phyloP scores from a whole-genome alignment of 1,284 basidiomycete genomes.

The Irpex sp. region DNA sequence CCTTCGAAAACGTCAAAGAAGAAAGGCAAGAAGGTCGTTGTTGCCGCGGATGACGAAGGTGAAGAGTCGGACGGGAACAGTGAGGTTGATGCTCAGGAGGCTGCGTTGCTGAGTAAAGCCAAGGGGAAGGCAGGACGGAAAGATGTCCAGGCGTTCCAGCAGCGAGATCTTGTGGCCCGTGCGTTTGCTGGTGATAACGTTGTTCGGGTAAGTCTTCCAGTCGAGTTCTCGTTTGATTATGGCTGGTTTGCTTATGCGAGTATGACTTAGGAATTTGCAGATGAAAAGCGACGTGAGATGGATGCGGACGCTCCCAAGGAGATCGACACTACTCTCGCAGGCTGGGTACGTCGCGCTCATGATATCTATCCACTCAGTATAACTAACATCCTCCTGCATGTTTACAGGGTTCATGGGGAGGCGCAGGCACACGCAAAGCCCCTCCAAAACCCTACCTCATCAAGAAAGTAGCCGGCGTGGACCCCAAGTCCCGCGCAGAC shows the following conservation, averaged over 20 bases:
- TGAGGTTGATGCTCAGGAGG: slow-evolving; percentile 66
- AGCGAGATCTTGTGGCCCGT: slow-evolving; percentile 85
- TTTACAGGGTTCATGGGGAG: slow-evolving; percentile 91
- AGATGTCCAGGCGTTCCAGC: slow-evolving; percentile 65
- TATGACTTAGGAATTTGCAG: slow-evolving; percentile 68
- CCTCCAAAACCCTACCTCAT: slow-evolving; percentile 62
- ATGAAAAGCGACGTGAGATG: slow-evolving; percentile 75
- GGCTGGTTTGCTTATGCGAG: slow-evolving; percentile 34
- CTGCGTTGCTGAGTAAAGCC: slow-evolving; percentile 24
- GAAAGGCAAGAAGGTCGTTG: background rate
- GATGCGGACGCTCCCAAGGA: slow-evolving; percentile 73
- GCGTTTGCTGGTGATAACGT: slow-evolving; percentile 98
- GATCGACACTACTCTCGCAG: slow-evolving; percentile 84
- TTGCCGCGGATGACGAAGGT: slow-evolving; percentile 23
- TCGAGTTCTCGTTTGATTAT: background rate
- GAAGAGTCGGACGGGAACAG: slow-evolving; percentile 55
- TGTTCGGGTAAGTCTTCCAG: slow-evolving; percentile 53
- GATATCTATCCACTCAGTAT: background rate
- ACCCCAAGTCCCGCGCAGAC: slow-evolving; percentile 76
- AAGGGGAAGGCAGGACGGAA: slow-evolving; percentile 39
- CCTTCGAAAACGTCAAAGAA: background rate
- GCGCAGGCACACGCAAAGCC: slow-evolving; percentile 59
- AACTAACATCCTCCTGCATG: background rate
- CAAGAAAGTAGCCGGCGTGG: slow-evolving; percentile 79
- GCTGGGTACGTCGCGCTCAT: slow-evolving; percentile 66